phyloP scores from a whole-genome alignment of 208 protist genomes.

The Porcisia deanei region DNA sequence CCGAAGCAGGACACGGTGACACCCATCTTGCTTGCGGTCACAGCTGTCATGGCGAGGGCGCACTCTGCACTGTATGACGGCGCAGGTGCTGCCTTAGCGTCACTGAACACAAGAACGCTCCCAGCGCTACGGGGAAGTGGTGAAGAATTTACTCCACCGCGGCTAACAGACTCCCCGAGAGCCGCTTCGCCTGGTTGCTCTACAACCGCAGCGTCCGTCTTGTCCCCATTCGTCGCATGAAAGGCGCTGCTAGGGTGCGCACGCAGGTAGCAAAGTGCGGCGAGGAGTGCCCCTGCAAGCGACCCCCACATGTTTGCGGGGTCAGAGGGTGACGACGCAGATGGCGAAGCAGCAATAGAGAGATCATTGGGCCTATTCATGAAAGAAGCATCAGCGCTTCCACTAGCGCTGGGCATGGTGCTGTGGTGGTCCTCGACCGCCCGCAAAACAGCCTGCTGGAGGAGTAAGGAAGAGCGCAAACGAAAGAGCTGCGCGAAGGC shows the following conservation, averaged over 20 bases:
- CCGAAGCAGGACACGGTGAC: slow-evolving; percentile 62
- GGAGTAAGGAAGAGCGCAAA: slow-evolving; percentile 20
- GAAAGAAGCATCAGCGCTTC: background rate
- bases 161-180: background rate
- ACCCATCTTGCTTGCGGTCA: slow-evolving; percentile 36
- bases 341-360: background rate
- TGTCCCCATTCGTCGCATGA: background rate
- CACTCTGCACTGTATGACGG: slow-evolving; percentile 66
- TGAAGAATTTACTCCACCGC: background rate
- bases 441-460: slow-evolving; percentile 21
- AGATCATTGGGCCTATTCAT: slow-evolving; percentile 3
- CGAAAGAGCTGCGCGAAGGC: slow-evolving; percentile 36
- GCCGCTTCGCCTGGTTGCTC: background rate
- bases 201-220: background rate
- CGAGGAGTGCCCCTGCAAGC: slow-evolving; percentile 64
- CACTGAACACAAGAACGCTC: slow-evolving; percentile 65
- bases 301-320: slow-evolving; percentile 45
- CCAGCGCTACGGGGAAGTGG: slow-evolving; percentile 1
- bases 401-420: background rate
- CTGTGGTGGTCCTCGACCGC: slow-evolving; percentile 11
- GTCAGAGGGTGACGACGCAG: background rate
- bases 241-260: slow-evolving; percentile 28
- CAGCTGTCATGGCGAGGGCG: slow-evolving; percentile 53
- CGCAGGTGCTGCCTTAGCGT: slow-evolving; percentile 14
- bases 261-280: slow-evolving; percentile 53